These are phyloP conservation scores for Paramecium sonneborni DNA, from an alignment of 73 alveolate genomes.

Conservation along the genomic window DNA sequence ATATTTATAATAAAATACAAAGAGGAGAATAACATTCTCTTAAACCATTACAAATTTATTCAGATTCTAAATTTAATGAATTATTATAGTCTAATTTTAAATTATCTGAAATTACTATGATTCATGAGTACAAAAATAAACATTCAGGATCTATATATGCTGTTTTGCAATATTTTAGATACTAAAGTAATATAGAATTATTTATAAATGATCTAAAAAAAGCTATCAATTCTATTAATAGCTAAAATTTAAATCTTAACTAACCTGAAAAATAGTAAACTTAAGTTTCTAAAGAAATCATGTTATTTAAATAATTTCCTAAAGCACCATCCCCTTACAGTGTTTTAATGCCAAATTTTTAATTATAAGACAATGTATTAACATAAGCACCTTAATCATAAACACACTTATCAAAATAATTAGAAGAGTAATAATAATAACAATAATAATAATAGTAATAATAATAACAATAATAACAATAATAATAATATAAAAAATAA, in stretches of 20 bases:
- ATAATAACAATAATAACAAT: neutral
- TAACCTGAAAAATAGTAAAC: neutral
- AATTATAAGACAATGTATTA: neutral
- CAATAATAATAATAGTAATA: neutral
- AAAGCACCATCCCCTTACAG: conserved; percentile 24
- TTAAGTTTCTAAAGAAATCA: neutral
- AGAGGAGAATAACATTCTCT: neutral
- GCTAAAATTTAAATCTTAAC: neutral
- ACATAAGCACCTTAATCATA: neutral
- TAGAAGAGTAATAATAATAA: neutral
- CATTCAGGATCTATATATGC: neutral
- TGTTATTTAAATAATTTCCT: neutral
- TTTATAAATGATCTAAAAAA: neutral
- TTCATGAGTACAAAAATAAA: neutral
- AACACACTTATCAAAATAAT: neutral
- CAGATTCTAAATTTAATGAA: conserved; percentile 14
- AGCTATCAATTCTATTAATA: neutral
- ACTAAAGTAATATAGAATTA: neutral
- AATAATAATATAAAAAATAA: neutral
- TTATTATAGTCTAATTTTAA: neutral
- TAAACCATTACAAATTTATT: neutral
- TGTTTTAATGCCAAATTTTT: conserved; percentile 28
- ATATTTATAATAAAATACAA: neutral
- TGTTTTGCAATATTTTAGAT: conserved; percentile 10
- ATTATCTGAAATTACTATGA: neutral